These are phyloP conservation scores for Botrytis fragariae DNA, from an alignment of 2,329 filamentous ascomycete species.

Conservation along the genomic window DNA sequence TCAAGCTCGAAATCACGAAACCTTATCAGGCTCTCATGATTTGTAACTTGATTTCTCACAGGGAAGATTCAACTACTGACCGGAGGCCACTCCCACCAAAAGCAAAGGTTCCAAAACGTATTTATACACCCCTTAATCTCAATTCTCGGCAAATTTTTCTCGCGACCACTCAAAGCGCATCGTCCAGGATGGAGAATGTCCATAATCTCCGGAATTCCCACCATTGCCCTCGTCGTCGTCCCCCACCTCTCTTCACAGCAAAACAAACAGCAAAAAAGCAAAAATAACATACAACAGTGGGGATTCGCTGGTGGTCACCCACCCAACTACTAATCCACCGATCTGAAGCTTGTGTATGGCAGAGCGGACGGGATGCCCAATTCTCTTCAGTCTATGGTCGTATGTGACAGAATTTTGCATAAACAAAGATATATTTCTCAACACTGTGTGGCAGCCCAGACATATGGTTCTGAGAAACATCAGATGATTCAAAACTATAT, in stretches of 20 bases:
- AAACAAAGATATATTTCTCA: background rate
- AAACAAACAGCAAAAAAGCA: too few species aligned
- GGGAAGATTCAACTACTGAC: background rate
- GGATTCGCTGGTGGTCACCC: background rate
- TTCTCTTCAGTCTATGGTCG: background rate
- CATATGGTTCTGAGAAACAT: background rate
- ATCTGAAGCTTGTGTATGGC: background rate
- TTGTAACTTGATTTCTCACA: too few species aligned
- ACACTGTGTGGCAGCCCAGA: background rate
- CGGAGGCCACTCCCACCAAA: background rate
- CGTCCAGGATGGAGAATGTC: rapidly evolving
- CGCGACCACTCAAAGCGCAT: background rate
- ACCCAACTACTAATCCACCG: background rate
- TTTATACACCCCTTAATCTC: background rate
- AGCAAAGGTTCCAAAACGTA: background rate
- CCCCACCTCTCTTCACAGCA: background rate
- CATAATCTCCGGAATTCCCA: background rate
- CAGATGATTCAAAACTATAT: background rate
- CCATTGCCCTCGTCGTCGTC: background rate
- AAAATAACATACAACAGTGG: background rate
- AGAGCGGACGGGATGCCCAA: too few species aligned
- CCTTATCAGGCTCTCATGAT: background rate
- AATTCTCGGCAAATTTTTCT: background rate
- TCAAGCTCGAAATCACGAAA: too few species aligned
- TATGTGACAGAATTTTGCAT: rapidly evolving